phyloP scores from a whole-genome alignment of 2,329 filamentous ascomycete genomes.

The Stemphylium beticola region DNA sequence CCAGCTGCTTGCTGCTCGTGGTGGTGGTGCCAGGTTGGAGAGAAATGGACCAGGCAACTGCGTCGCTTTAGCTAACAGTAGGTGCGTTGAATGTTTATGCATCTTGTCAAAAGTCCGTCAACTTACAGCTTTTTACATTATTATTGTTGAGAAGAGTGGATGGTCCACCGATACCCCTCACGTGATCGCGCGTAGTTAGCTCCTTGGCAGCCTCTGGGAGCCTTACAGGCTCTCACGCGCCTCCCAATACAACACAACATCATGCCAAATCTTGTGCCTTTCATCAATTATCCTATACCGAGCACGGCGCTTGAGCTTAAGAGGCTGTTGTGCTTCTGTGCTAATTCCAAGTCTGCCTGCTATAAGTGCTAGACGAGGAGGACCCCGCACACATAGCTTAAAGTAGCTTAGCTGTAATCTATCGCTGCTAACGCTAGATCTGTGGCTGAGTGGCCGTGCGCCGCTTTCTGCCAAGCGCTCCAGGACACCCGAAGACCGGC shows the following conservation, averaged over 20 bases:
- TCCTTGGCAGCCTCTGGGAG: no score
- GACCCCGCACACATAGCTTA: slow-evolving; percentile 14
- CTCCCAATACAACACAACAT: background rate
- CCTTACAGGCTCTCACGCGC: no score
- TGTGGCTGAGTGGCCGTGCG: slow-evolving; percentile 1
- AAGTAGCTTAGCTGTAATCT: slow-evolving; percentile 13
- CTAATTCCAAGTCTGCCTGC: slow-evolving; percentile 18
- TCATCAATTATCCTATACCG: slow-evolving; percentile 16
- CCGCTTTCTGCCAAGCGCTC: slow-evolving; percentile 11
- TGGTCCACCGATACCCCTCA: no score
- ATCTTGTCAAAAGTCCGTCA: background rate
- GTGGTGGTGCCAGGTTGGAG: slow-evolving; percentile 8
- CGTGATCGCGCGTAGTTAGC: no score
- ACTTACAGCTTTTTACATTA: background rate
- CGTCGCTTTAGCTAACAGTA: background rate
- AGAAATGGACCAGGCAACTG: slow-evolving; percentile 10
- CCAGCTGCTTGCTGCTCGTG: slow-evolving; percentile 14
- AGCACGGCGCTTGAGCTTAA: slow-evolving; percentile 2
- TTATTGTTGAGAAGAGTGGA: no score
- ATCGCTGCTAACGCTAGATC: slow-evolving; percentile 12
- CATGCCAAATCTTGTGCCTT: background rate
- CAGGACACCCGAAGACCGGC: background rate
- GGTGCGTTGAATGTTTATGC: background rate
- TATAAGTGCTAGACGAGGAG: slow-evolving; percentile 16
- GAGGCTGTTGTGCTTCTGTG: slow-evolving; percentile 13